Conservation (phyloP, 2,329 filamentous ascomycete species). For the Sphaerostilbella broomeana region DNA sequence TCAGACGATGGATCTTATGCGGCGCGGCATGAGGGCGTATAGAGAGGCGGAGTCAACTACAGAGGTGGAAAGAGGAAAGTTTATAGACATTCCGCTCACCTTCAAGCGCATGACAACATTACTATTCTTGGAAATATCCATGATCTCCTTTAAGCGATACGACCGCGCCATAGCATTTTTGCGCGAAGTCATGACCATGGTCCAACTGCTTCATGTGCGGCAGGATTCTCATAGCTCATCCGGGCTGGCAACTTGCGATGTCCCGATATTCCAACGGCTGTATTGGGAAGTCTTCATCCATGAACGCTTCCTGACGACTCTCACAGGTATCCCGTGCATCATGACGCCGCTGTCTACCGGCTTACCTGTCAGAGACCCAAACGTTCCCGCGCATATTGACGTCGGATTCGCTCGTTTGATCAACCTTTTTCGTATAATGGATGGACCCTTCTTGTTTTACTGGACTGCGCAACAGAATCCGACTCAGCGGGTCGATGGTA, state of each 20-base stretch:
- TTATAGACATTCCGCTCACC: slow-evolving; percentile 32
- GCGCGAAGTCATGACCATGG: slow-evolving; percentile 39
- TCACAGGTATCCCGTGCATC: slow-evolving; percentile 38
- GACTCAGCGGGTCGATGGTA: slow-evolving; percentile 15
- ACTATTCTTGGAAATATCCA: slow-evolving; percentile 45
- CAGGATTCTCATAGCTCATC: slow-evolving; percentile 26
- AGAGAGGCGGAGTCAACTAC: slow-evolving; percentile 22
- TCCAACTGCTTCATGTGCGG: slow-evolving; percentile 38
- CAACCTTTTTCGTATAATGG: slow-evolving; percentile 32
- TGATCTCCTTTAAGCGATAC: slow-evolving; percentile 40
- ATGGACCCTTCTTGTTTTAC: slow-evolving; percentile 31
- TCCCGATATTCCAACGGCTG: slow-evolving; percentile 18
- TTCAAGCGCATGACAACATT: slow-evolving; percentile 42
- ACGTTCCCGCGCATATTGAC: slow-evolving; percentile 30
- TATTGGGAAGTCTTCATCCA: slow-evolving; percentile 22
- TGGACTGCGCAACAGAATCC: slow-evolving; percentile 29
- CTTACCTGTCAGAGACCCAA: slow-evolving; percentile 25
- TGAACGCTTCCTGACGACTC: slow-evolving; percentile 44
- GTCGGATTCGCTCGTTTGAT: slow-evolving; percentile 33
- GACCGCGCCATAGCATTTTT: slow-evolving; percentile 44
- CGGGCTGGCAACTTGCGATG: slow-evolving; percentile 14
- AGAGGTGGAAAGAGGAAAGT: slow-evolving; percentile 28
- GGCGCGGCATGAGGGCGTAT: slow-evolving; percentile 19
- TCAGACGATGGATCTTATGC: slow-evolving; percentile 25
- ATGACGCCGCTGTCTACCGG: slow-evolving; percentile 27